A percentile compares a stretch with the other conserved stretches of the same genome.
phyloP scores from a whole-genome alignment of 2,329 filamentous ascomycete genomes.

The Parastagonospora nodorum region DNA sequence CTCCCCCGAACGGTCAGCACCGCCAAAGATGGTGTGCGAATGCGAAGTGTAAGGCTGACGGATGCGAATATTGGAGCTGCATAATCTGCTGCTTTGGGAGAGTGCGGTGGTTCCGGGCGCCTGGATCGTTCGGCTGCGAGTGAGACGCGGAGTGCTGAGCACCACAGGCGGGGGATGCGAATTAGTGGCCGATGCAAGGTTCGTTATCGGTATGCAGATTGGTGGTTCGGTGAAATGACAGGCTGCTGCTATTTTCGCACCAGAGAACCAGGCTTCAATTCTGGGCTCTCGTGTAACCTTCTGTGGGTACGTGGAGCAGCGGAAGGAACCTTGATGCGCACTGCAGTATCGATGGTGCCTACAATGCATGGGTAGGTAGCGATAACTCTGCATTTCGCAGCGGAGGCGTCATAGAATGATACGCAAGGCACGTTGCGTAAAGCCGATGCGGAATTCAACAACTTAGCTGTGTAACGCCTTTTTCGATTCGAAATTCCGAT shows the following conservation, averaged over 20 bases:
- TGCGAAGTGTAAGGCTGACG: no score
- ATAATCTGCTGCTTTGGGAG: no score
- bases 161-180: conserved; percentile 10
- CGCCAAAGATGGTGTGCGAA: no score
- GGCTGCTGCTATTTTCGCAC: conserved; percentile 5
- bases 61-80: no score
- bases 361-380: conserved; percentile 10
- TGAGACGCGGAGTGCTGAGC: conserved; percentile 1
- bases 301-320: conserved; percentile 8
- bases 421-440: conserved; percentile 21
- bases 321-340: conserved; percentile 21
- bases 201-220: neutral
- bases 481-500: no score
- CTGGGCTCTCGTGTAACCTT: conserved; percentile 3
- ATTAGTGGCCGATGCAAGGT: conserved; percentile 8
- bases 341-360: conserved; percentile 24
- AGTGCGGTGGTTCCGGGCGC: neutral
- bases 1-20: no score
- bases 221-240: neutral
- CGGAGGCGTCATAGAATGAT: conserved; percentile 6
- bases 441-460: conserved; percentile 5
- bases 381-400: conserved; percentile 4
- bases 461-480: neutral
- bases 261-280: neutral
- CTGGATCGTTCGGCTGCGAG: conserved; percentile 1